Evolutionary conservation across 2,329 filamentous ascomycete genomes (phyloP).

Genomic region (Cladophialophora psammophila): DNA sequence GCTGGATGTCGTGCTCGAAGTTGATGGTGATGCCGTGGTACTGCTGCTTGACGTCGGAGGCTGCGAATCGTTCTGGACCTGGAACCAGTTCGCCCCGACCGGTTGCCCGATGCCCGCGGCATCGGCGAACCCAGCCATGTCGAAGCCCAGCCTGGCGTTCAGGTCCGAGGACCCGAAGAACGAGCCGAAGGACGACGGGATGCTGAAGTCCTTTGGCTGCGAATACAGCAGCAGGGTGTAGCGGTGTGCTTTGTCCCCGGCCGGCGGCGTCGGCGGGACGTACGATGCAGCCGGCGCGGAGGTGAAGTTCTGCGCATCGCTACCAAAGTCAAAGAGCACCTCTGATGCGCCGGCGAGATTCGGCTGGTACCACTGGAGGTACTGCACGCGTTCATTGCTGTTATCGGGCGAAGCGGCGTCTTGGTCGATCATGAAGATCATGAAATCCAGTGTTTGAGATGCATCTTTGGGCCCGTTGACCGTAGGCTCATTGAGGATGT

Average conservation of each 20-base stretch:
- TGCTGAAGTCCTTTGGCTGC: conserved; percentile 42
- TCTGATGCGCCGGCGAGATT: conserved; percentile 33
- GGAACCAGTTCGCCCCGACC: conserved; percentile 51
- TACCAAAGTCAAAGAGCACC: conserved; percentile 28
- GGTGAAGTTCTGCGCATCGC: conserved; percentile 22
- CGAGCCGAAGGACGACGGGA: conserved; percentile 44
- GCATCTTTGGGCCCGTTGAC: conserved; percentile 36
- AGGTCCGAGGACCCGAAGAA: conserved; percentile 37
- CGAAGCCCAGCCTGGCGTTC: conserved; percentile 45
- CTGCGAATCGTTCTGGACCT: conserved; percentile 38
- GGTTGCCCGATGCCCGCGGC: conserved; percentile 44
- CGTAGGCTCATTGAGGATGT: conserved; percentile 28
- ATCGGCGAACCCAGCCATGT: conserved; percentile 46
- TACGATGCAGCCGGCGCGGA: conserved; percentile 36
- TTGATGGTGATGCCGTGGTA: neutral
- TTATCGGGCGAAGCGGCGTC: conserved; percentile 24
- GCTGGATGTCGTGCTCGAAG: conserved; percentile 11
- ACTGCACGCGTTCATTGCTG: conserved; percentile 19
- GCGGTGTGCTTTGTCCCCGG: conserved; percentile 40
- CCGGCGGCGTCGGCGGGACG: conserved; percentile 44
- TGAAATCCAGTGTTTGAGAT: conserved; percentile 32
- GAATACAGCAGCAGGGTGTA: conserved; percentile 46
- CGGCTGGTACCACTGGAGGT: conserved; percentile 35
- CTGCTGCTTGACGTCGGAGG: neutral
- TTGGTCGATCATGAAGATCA: conserved; percentile 37